A percentile compares a stretch with the other conserved stretches of the same genome.
phyloP scores from a whole-genome alignment of 305 asterid genomes.

The Fraxinus latifolia region DNA sequence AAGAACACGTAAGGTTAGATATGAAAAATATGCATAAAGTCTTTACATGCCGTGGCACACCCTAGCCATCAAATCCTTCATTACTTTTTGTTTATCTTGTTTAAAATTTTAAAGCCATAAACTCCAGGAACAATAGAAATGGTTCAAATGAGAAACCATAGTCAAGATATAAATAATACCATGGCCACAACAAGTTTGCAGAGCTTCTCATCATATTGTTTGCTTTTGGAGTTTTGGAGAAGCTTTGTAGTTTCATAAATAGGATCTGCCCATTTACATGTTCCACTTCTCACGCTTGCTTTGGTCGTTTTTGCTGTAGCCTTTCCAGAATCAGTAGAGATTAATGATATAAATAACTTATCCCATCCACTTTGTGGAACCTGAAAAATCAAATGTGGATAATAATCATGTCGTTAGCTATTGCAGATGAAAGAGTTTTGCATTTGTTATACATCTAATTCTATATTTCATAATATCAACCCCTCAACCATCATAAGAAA shows the following conservation, averaged over 20 bases:
- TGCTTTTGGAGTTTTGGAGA: conserved; percentile 84
- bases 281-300: conserved; percentile 89
- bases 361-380: conserved; percentile 98
- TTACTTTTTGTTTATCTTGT: conserved; percentile 1
- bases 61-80: background rate
- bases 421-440: background rate
- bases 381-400: conserved; percentile 44
- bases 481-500: background rate
- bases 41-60: background rate
- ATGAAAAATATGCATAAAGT: background rate
- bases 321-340: conserved; percentile 83
- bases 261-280: conserved; percentile 99
- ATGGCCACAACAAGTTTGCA: conserved; percentile 89
- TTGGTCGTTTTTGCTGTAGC: conserved; percentile 86
- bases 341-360: conserved; percentile 80
- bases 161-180: conserved; percentile 49
- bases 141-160: background rate
- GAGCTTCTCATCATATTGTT: conserved; percentile 87
- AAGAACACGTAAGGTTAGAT: background rate
- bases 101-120: conserved; percentile 2
- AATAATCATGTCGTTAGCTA: conserved; percentile 5
- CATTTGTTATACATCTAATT: background rate
- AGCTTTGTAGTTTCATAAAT: conserved; percentile 96
- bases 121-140: background rate
- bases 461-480: background rate